Conservation (phyloP, 352 stramenopile genomes). For the Phytophthora cactorum region DNA sequence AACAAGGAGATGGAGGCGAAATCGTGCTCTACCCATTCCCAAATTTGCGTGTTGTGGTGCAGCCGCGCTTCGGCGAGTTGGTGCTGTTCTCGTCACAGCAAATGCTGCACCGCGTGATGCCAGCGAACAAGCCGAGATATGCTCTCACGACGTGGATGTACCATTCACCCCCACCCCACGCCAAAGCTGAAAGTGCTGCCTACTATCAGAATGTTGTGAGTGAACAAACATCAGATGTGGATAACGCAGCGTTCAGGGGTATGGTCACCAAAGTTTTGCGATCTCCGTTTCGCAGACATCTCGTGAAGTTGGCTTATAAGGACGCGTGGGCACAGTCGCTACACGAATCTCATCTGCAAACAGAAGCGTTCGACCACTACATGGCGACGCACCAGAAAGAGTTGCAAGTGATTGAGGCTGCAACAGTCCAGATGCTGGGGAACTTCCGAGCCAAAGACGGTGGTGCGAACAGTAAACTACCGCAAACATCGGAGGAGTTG, state of each 20-base stretch:
- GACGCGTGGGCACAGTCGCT: constrained; percentile 68
- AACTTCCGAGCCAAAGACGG: constrained; percentile 62
- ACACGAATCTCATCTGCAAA: constrained; percentile 60
- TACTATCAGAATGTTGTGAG: constrained; percentile 30
- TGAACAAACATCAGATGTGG: background rate
- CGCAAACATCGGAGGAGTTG: constrained; percentile 37
- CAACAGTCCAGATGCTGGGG: constrained; percentile 61
- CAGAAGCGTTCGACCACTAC: constrained; percentile 60
- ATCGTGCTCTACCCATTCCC: constrained; percentile 87
- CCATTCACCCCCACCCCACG: constrained; percentile 23
- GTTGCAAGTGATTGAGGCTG: constrained; percentile 51
- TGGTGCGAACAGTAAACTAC: constrained; percentile 35
- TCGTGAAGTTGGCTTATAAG: constrained; percentile 61
- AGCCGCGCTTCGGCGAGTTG: constrained; percentile 66
- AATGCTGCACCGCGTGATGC: constrained; percentile 83
- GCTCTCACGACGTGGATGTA: constrained; percentile 84
- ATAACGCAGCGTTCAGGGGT: constrained; percentile 12
- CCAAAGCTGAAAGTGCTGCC: constrained; percentile 23
- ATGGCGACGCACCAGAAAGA: constrained; percentile 69
- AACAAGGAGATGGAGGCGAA: constrained; percentile 72
- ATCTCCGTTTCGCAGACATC: constrained; percentile 67
- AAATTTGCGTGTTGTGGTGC: constrained; percentile 47
- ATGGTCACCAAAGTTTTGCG: constrained; percentile 65
- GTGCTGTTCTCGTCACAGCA: constrained; percentile 84
- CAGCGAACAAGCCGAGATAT: constrained; percentile 48